Percentiles rank a stretch among this genome's conserved stretches.
phyloP scores from a whole-genome alignment of 2,329 filamentous ascomycete genomes.

The Trichothecium sympodiale region DNA sequence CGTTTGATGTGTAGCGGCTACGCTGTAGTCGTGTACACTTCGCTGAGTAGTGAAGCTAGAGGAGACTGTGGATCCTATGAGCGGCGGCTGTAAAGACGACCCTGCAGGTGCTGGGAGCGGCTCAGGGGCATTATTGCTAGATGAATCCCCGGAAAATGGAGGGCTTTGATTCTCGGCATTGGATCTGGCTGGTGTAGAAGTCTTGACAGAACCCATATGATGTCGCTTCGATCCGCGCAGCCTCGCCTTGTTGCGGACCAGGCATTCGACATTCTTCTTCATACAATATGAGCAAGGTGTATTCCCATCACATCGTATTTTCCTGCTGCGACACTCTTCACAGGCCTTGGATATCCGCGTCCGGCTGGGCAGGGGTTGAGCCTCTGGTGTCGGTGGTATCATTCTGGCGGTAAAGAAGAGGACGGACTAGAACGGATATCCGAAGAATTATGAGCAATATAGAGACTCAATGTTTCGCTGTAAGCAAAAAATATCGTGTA shows the following conservation, averaged over 20 bases:
- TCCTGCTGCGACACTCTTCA: conserved; percentile 20
- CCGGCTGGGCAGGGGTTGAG: no score
- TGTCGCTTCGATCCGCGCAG: neutral
- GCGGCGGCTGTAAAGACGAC: no score
- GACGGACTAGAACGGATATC: no score
- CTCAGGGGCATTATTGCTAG: neutral
- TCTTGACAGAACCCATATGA: neutral
- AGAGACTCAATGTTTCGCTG: no score
- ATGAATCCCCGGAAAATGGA: conserved; percentile 8
- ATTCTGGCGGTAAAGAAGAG: no score
- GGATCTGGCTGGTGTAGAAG: conserved; percentile 8
- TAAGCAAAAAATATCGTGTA: no score
- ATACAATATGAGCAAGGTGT: conserved; percentile 17
- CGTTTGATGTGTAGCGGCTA: conserved; percentile 33
- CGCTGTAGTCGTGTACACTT: conserved; percentile 25
- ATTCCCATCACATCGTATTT: conserved; percentile 20
- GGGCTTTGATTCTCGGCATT: conserved; percentile 9
- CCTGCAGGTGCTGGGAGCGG: no score
- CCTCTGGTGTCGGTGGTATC: no score
- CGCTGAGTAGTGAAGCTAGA: conserved; percentile 12
- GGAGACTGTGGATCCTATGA: neutral
- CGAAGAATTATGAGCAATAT: no score
- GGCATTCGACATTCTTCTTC: conserved; percentile 9
- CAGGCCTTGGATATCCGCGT: conserved; percentile 20
- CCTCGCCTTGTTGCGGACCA: neutral